phyloP scores from a whole-genome alignment of 1,284 basidiomycete genomes.

The Porogramme epimiltina region DNA sequence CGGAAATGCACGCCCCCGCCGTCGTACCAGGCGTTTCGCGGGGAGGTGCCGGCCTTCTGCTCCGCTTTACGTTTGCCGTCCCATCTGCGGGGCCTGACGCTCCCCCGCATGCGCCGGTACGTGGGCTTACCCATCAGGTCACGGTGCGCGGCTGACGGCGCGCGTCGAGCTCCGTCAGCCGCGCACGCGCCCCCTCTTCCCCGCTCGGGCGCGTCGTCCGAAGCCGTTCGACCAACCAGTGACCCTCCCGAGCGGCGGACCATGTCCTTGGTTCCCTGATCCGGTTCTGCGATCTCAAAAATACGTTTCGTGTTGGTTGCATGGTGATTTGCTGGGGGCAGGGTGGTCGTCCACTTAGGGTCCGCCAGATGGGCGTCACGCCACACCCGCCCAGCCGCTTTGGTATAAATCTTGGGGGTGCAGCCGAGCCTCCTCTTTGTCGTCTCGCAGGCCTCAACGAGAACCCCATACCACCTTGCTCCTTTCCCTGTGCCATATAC shows the following conservation, averaged over 20 bases:
- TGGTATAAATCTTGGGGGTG: not conserved
- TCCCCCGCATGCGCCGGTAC: not conserved
- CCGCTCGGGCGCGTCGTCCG: not conserved
- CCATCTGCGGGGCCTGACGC: not conserved
- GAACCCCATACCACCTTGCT: not conserved
- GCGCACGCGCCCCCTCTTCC: slow-evolving; percentile 1
- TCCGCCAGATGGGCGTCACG: not conserved
- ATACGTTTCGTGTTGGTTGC: not conserved
- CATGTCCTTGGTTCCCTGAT: not conserved
- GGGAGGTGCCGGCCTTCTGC: slow-evolving; percentile 8
- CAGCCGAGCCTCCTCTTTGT: not conserved
- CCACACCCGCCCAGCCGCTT: not conserved
- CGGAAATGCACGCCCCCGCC: not conserved
- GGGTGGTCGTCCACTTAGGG: not conserved
- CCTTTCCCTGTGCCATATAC: too few relatives aligned
- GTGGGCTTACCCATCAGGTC: not conserved
- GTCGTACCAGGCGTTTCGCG: slow-evolving; percentile 4
- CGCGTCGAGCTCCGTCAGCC: slow-evolving; percentile 1
- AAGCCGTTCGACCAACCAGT: not conserved
- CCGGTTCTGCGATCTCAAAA: not conserved
- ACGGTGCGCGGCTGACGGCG: not conserved
- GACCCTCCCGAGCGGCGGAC: too few relatives aligned
- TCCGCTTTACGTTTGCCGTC: slow-evolving; percentile 12
- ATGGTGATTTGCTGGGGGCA: not conserved
- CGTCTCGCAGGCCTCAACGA: not conserved